Evolutionary conservation across 805 yeast genomes (phyloP), one percentile per base, ranked within the genome.

Genomic region (Yarrowia bubula): DNA sequence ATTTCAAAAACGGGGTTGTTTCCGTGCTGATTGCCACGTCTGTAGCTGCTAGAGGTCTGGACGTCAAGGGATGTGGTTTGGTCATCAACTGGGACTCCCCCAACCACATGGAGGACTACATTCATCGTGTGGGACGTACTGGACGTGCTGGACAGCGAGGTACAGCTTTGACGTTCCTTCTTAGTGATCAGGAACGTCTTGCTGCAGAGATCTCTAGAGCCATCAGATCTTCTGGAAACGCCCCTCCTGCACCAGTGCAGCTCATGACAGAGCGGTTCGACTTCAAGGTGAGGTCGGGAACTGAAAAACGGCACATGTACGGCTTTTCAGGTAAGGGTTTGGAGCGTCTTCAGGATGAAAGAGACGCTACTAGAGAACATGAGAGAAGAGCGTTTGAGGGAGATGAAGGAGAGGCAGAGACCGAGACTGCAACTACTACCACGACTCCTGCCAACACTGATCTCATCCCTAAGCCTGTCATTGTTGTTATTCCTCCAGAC

Each of bases 291-390:
- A 85, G 86, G 68, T 73, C 78, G 1, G 97, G 96, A 0, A 85
- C 86, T 64, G 87, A 81, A 72, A 83, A 81, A 69, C 80, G 83
- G 66, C 60, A 63, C 28, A 81, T 84, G 31, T 83, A 85, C 64
- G 99, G 99, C 0, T 95, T 92, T 77, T 96, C 97, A 3, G 99
- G 99, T 18, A 87, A 89, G 69, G 98, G 98, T 1, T 79, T 92
- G 62, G 93, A 87, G 48, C 88, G 87, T 68, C 77, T 92, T 46
- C 92, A 90, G 67, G 84, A 85, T 66, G 74, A 80, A 8, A 76
- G 95, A 66, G 82, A 83, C 47, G 79, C 79, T 55, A 79, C 81
- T 51, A 77, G 83, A 67, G 78, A 78, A 64, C 66, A 81, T 35
- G 88, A 87, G 70, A 76, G 84, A 63, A 77, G 77, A 66, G 78